phyloP scores from a whole-genome alignment of 441 rosid species.

The Codiaeum variegatum region DNA sequence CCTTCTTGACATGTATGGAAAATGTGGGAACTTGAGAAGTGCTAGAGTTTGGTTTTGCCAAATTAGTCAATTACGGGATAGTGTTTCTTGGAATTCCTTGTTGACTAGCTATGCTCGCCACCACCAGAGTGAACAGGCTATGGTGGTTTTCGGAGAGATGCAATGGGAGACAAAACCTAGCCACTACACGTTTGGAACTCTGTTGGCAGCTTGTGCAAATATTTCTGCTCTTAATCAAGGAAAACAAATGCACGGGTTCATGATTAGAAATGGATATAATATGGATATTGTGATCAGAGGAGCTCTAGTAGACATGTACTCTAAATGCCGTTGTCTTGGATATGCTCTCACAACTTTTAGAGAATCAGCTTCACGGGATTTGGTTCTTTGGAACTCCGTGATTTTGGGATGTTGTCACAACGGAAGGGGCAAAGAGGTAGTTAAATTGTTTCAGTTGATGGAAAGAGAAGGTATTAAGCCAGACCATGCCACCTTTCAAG shows the following conservation, averaged over 20 bases:
- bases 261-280: slow-evolving; percentile 57
- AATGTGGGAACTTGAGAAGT: slow-evolving; percentile 54
- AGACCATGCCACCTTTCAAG: slow-evolving; percentile 61
- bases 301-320: slow-evolving; percentile 75
- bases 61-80: slow-evolving; percentile 58
- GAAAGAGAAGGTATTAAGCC: slow-evolving; percentile 57
- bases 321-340: slow-evolving; percentile 47
- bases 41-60: slow-evolving; percentile 58
- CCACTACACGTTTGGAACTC: slow-evolving; percentile 56
- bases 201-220: slow-evolving; percentile 72
- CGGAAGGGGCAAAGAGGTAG: slow-evolving; percentile 50
- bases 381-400: slow-evolving; percentile 69
- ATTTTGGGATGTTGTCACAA: slow-evolving; percentile 62
- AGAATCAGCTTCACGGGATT: slow-evolving; percentile 45
- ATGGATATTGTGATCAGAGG: slow-evolving; percentile 52
- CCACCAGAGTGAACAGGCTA: slow-evolving; percentile 56
- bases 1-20: slow-evolving; percentile 75
- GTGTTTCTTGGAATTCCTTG: slow-evolving; percentile 72
- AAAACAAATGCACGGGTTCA: slow-evolving; percentile 70
- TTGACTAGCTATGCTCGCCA: slow-evolving; percentile 57
- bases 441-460: slow-evolving; percentile 53
- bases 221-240: slow-evolving; percentile 48
- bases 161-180: slow-evolving; percentile 61
- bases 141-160: slow-evolving; percentile 57
- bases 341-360: slow-evolving; percentile 56